Conservation (phyloP, 805 yeast genomes). For the Starmerella lactis-condensi region DNA sequence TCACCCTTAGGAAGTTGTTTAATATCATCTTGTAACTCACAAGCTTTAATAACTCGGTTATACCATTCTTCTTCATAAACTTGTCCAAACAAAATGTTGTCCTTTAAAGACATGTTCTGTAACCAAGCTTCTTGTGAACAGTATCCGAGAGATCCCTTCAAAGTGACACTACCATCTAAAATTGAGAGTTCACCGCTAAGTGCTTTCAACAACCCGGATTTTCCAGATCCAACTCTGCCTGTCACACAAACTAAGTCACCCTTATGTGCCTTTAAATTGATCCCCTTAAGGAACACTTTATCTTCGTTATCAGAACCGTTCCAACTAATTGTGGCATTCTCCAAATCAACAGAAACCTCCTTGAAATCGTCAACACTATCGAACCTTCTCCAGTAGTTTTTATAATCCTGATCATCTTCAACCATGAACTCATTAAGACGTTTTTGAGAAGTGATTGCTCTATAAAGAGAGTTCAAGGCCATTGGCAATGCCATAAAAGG, state of each 20-base stretch:
- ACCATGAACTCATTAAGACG: slow-evolving; percentile 58
- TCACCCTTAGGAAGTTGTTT: slow-evolving; percentile 75
- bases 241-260: slow-evolving; percentile 68
- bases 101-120: slow-evolving; percentile 73
- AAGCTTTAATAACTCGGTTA: slow-evolving; percentile 61
- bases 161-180: slow-evolving; percentile 43
- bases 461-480: slow-evolving; percentile 66
- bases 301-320: slow-evolving; percentile 36
- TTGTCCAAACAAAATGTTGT: slow-evolving; percentile 80
- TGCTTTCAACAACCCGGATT: slow-evolving; percentile 58
- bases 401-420: slow-evolving; percentile 54
- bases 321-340: slow-evolving; percentile 27
- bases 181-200: slow-evolving; percentile 61
- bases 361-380: slow-evolving; percentile 39
- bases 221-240: slow-evolving; percentile 75
- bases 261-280: slow-evolving; percentile 44
- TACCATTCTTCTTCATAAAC: slow-evolving; percentile 67
- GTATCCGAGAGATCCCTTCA: slow-evolving; percentile 60
- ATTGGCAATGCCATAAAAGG: slow-evolving; percentile 82
- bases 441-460: slow-evolving; percentile 40
- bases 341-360: slow-evolving; percentile 31
- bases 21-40: slow-evolving; percentile 70
- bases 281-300: slow-evolving; percentile 22
- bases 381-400: slow-evolving; percentile 36
- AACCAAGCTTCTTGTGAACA: slow-evolving; percentile 86